Evolutionary conservation across 805 yeast genomes (phyloP).

Genomic region (Ogataea neopini): DNA sequence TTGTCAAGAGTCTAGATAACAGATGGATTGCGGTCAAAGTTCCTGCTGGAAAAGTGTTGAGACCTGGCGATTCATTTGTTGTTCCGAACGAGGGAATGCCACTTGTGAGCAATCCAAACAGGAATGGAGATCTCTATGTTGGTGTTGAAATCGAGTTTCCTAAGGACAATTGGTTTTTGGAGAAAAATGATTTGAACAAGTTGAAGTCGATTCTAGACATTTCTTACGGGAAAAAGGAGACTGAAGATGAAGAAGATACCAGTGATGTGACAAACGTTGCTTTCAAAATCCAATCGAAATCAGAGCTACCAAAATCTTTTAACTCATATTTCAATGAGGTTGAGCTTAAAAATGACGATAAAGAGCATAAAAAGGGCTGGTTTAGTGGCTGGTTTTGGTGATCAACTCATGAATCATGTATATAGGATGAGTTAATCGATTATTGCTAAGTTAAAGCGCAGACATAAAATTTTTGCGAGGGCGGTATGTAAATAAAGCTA

Average conservation of each 20-base stretch:
- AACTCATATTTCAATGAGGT: conserved; percentile 30
- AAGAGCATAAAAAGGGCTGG: conserved; percentile 32
- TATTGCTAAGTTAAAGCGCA: neutral
- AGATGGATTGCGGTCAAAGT: conserved; percentile 64
- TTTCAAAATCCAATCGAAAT: conserved; percentile 24
- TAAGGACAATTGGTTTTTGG: conserved; percentile 79
- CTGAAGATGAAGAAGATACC: conserved; percentile 24
- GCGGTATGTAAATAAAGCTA: conserved; percentile 5
- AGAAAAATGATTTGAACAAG: conserved; percentile 60
- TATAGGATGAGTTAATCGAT: neutral
- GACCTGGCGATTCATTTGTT: conserved; percentile 70
- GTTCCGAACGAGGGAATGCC: conserved; percentile 87
- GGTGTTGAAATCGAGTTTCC: conserved; percentile 80
- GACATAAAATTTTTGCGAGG: conserved; percentile 6
- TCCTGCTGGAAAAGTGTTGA: conserved; percentile 77
- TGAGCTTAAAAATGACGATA: conserved; percentile 27
- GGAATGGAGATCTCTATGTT: conserved; percentile 70
- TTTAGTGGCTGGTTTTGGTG: conserved; percentile 25
- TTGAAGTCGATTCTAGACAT: conserved; percentile 54
- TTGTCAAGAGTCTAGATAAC: conserved; percentile 77
- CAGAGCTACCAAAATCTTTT: conserved; percentile 30
- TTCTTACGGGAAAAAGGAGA: conserved; percentile 22
- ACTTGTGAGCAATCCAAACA: conserved; percentile 32
- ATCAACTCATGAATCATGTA: conserved; percentile 3
- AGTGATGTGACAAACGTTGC: conserved; percentile 27